A percentile compares a stretch with the other conserved stretches of the same genome.
These are phyloP conservation scores for Ceratocystis diversiconidia DNA, from an alignment of 2,329 filamentous ascomycete genomes.

Conservation along the genomic window DNA sequence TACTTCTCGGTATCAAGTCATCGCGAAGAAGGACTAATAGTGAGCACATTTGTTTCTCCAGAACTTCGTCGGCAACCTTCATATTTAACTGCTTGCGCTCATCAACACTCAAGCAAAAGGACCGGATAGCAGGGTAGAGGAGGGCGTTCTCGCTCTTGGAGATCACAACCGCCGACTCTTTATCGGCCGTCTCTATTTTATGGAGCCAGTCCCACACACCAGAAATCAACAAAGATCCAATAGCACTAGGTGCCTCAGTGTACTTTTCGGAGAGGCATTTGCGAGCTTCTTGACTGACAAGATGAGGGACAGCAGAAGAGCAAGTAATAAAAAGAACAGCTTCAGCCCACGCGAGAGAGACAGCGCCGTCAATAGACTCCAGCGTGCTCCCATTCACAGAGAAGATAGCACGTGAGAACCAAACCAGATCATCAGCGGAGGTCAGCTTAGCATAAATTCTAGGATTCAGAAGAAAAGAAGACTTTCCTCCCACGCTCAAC, in stretches of 20 bases:
- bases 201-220: conserved; percentile 73
- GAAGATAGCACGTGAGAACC: conserved; percentile 58
- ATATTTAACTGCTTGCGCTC: conserved; percentile 32
- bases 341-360: conserved; percentile 65
- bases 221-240: conserved; percentile 50
- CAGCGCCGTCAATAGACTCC: conserved; percentile 33
- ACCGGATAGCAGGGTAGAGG: conserved; percentile 45
- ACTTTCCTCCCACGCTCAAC: conserved; percentile 59
- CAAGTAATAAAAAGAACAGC: conserved; percentile 68
- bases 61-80: conserved; percentile 31
- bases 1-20: conserved; percentile 60
- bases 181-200: conserved; percentile 53
- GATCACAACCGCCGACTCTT: conserved; percentile 55
- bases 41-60: conserved; percentile 59
- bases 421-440: conserved; percentile 59
- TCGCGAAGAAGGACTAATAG: conserved; percentile 65
- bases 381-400: conserved; percentile 43
- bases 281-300: conserved; percentile 49
- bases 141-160: conserved; percentile 51
- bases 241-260: conserved; percentile 37
- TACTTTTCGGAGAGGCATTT: conserved; percentile 52
- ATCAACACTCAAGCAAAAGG: conserved; percentile 48
- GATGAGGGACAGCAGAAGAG: conserved; percentile 44
- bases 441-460: conserved; percentile 72
- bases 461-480: conserved; percentile 73